Percentiles rank a stretch among this genome's conserved stretches.
These are phyloP conservation scores for Esteya vermicola DNA, from an alignment of 2,329 filamentous ascomycete genomes.

Conservation along the genomic window DNA sequence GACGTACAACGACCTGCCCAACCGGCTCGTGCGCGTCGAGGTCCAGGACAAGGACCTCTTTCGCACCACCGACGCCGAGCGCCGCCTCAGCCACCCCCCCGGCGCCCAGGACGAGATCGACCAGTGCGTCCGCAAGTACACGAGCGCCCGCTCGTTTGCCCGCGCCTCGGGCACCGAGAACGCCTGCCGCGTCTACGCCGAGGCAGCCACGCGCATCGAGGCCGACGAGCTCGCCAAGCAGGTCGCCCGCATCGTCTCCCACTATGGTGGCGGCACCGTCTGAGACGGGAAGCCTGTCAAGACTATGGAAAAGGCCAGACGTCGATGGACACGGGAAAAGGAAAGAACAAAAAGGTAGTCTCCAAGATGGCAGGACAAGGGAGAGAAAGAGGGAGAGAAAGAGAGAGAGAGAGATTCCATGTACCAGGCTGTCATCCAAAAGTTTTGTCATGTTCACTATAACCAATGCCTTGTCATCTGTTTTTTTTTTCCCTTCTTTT, in stretches of 20 bases:
- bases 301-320: too few relatives aligned
- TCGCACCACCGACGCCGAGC: conserved; percentile 83
- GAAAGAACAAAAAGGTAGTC: too few relatives aligned
- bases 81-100: conserved; percentile 64
- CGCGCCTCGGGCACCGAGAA: conserved; percentile 92
- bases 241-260: conserved; percentile 62
- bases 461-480: too few relatives aligned
- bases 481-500: too few relatives aligned
- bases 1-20: conserved; percentile 88
- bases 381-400: too few relatives aligned
- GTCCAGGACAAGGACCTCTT: conserved; percentile 81
- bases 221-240: conserved; percentile 81
- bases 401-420: too few relatives aligned
- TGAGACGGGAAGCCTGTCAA: too few relatives aligned
- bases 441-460: too few relatives aligned
- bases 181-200: conserved; percentile 88
- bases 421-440: too few relatives aligned
- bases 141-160: conserved; percentile 77
- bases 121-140: conserved; percentile 76
- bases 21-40: conserved; percentile 85
- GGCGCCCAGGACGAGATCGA: conserved; percentile 81
- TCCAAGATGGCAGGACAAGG: too few relatives aligned
- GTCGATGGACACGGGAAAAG: too few relatives aligned
- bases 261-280: conserved; percentile 26
- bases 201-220: conserved; percentile 78